Evolutionary conservation across 768 basidiomycete species (phyloP), one percentile per base, ranked within the genome.

Genomic region (Termitomyces sp.): DNA sequence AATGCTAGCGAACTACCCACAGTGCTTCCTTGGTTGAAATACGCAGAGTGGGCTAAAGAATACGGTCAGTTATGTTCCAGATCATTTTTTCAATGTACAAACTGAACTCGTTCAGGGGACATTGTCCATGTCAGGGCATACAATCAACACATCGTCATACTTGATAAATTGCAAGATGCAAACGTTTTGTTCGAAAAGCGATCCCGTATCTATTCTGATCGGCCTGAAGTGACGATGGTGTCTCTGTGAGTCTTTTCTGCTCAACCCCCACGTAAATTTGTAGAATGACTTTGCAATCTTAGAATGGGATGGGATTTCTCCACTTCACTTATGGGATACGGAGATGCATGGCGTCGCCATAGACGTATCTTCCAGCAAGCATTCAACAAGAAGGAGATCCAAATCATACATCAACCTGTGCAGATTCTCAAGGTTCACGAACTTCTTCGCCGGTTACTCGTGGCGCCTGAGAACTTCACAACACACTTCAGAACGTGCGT

Each of bases 261-360:
- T 60, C 61, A 5, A 14, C 4, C 6, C 17, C 15, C 2, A 42
- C 15, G 40, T 20, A 4, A 6, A 49, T 0, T 2, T n/a, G 11
- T 47, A 25, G 25, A 25, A 25, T n/a, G 14, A 32, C 9, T 36
- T 7, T 14, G 2, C 12, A 6, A 15, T 5, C 29, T 54, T n/a
- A 77, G 75, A 29, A 72, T 73, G 67, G 74, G 71, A 7, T 77
- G 70, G 73, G 65, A 71, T 25, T 74, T 72, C 56, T 70, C 67
- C 59, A 25, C 70, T 7, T 70, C 52, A 1, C 37, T 76, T 4
- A 71, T 73, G 64, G 66, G 63, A 20, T 73, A 76, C 37, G 70
- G 68, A 0, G 65, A 71, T 0, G 36, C 42, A 49, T 77, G 76
- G 77, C 67, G 72, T 46, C 43, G 56, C 14, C 69, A 73, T 49